These are phyloP conservation scores for Neonectria neomacrospora DNA, from an alignment of 2,329 filamentous ascomycete genomes.

Conservation along the genomic window DNA sequence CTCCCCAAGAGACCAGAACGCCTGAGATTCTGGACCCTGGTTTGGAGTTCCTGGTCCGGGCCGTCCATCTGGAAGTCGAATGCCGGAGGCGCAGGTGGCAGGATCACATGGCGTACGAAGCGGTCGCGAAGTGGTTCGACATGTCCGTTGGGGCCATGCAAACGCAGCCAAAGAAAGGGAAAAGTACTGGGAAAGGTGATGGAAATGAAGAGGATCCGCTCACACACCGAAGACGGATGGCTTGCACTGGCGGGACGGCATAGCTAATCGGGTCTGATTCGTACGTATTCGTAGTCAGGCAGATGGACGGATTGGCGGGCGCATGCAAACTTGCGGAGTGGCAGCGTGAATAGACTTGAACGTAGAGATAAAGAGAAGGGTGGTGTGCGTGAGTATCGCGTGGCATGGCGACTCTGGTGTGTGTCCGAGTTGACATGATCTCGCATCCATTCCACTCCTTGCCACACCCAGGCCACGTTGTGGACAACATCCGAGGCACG, in stretches of 20 bases:
- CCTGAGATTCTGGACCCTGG: slow-evolving; percentile 9
- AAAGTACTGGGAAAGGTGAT: not conserved
- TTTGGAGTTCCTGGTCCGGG: slow-evolving; percentile 1
- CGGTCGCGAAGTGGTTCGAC: slow-evolving; percentile 18
- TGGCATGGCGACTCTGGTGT: not conserved
- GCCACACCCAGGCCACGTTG: slow-evolving; percentile 29
- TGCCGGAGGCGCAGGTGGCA: slow-evolving; percentile 15
- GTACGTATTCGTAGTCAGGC: not conserved
- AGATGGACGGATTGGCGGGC: slow-evolving; percentile 7
- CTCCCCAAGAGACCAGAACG: not conserved
- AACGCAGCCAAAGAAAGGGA: slow-evolving; percentile 23
- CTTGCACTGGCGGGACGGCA: not conserved
- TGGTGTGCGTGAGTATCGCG: not conserved
- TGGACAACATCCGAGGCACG: slow-evolving; percentile 6
- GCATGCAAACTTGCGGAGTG: slow-evolving; percentile 20
- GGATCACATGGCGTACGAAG: slow-evolving; percentile 22
- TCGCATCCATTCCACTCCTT: slow-evolving; percentile 6
- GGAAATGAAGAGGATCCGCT: not conserved
- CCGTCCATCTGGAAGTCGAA: slow-evolving; percentile 6
- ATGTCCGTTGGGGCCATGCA: slow-evolving; percentile 4
- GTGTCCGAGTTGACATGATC: not conserved
- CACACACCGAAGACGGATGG: not conserved
- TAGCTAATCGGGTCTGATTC: not conserved
- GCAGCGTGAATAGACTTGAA: not conserved
- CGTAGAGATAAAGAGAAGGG: not conserved